Base-by-base conservation (phyloP, 257 asterid species). In the Anisodus acutangulus region DNA sequence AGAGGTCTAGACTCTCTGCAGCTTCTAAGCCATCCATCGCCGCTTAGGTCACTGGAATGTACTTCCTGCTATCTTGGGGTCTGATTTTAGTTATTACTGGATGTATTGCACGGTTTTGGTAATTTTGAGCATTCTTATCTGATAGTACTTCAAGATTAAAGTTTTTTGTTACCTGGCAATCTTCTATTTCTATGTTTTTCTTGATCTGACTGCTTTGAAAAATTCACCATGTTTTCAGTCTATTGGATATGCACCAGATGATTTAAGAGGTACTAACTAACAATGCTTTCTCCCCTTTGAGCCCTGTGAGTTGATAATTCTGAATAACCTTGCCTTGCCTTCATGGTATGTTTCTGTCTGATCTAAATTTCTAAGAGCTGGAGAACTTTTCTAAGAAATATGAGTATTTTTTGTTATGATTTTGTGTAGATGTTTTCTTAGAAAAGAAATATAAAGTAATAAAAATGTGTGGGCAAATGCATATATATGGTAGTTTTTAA, bases 1-100 rank as follows among this genome's bases (percentile, higher is more conserved):
- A 76, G 81, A 76, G 81, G 26, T 76, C 81, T 53, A 76, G 81
- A 15, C 81, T 76, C 64, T 76, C 81, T 76, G 78, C 78, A 39
- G 78, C 78, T 16, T 69, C 78, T 69, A 69, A 69, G 78, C 78
- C 78, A 69, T 69, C 78, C 15, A 16, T 69, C 3, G 53, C 78
- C 0, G 78, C 78, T 7, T 69, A 69, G 78, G 7, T 39, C 78
- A 3, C 15, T 8, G 54, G 78, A 69, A 69, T 39, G 53, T 39
- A 39, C 10, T 39, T 69, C 31, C 78, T 39, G 26, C 53, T 16
- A 69, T 69, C 16, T 69, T 39, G 78, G 35, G 31, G 13, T 39
- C 53, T 39, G 15, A 19, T 39, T 69, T 69, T 69, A 39, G 53
- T 69, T 39, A 68, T 67, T 67, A 49, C 16, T 67, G 47, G 74